Evolutionary conservation across 331 rosid genomes (phyloP), one percentile per base, ranked within the genome.

Genomic region (Spiraea crenata): DNA sequence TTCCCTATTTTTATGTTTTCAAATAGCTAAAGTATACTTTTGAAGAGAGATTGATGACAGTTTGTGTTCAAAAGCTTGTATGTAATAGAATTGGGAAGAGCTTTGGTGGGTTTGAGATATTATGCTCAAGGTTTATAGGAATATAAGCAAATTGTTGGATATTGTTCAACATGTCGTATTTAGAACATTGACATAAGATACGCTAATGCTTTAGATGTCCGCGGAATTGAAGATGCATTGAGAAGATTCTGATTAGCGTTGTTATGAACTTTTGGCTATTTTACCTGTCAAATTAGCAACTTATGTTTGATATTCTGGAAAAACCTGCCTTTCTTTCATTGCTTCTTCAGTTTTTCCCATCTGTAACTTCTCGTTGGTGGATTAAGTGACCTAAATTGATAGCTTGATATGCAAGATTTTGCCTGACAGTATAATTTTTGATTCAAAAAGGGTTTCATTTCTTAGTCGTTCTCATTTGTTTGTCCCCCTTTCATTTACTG

Each of bases 401-500:
- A 48, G 70, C 57, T 41, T 20, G 56, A 34, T 25, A 41, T 4
- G 5, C 46, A 12, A 59, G 31, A 35, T 45, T 47, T 51, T 59
- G 62, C 62, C 63, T 47, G 41, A 17, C 9, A 62, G 42, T 62
- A 39, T 38, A 38, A 42, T 31, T 67, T 48, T 12, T 25, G 35
- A 14, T 37, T 55, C 6, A 55, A 20, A 55, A 55, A 25, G 31
- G 13, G 16, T 37, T 9, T 48, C 31, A 7, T 56, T 16, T 20
- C 35, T 7, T 54, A 46, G 3, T 20, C 17, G 35, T 61, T 57
- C 63, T 74, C 63, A 3, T 55, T 65, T 57, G 45, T 44, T 5
- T 57, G 44, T 14, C 34, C 15, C 38, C 47, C 63, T 70, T 69
- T 71, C 45, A 57, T 62, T 69, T 72, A 76, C 14, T 72, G 10